phyloP scores from a whole-genome alignment of 2,329 filamentous ascomycete species.

The Fusarium succisae region DNA sequence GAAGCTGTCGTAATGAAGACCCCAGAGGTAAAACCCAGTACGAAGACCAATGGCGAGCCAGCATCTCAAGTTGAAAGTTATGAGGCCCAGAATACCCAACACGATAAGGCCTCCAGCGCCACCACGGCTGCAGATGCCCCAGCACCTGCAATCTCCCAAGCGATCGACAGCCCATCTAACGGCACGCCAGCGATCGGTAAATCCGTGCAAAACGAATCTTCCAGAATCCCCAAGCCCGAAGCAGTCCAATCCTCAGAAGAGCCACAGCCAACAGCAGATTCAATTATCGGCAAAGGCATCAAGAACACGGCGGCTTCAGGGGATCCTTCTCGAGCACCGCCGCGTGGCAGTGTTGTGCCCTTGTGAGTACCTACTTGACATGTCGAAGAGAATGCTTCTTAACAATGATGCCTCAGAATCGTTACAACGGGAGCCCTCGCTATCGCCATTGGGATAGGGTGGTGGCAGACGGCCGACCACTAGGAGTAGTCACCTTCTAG shows the following conservation, averaged over 20 bases:
- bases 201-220: background rate
- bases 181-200: background rate
- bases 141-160: background rate
- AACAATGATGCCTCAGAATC: slow-evolving; percentile 26
- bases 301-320: slow-evolving; percentile 1
- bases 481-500: slow-evolving; percentile 1
- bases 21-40: slow-evolving; percentile 27
- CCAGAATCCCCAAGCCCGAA: background rate
- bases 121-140: background rate
- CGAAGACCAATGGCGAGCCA: slow-evolving; percentile 16
- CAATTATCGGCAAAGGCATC: background rate
- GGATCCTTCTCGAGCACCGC: slow-evolving; percentile 9
- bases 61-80: slow-evolving; percentile 27
- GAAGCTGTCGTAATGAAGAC: slow-evolving; percentile 52
- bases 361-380: slow-evolving; percentile 24
- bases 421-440: slow-evolving; percentile 39
- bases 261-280: background rate
- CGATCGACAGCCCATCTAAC: background rate
- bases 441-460: slow-evolving; percentile 40
- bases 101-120: background rate
- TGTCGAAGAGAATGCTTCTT: slow-evolving; percentile 5
- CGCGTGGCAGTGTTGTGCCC: slow-evolving; percentile 24
- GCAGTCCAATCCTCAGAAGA: background rate
- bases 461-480: slow-evolving; percentile 38
- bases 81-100: slow-evolving; percentile 8